Evolutionary conservation across 139 green algal species (phyloP).

Genomic region (Nannochloris sp.): DNA sequence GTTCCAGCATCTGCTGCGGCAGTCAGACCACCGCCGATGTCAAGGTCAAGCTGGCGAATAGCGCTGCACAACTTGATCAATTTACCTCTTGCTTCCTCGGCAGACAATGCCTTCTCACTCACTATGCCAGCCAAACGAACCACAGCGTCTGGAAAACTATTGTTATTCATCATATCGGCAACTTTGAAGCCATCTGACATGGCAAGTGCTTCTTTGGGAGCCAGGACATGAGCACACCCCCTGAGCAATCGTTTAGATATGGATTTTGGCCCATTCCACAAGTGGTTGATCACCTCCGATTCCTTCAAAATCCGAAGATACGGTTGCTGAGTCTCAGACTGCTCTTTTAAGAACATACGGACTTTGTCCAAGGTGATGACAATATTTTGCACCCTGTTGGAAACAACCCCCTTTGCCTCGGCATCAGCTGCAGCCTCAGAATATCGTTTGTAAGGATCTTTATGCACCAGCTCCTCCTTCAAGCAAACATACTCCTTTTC

Average conservation of each 20-base stretch:
- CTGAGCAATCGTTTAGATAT: conserved; percentile 40
- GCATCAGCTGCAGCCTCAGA: conserved; percentile 26
- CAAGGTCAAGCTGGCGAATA: conserved; percentile 44
- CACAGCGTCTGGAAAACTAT: neutral
- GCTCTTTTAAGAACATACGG: conserved; percentile 46
- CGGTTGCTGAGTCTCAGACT: conserved; percentile 22
- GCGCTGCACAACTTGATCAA: conserved; percentile 32
- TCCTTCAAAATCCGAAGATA: conserved; percentile 50
- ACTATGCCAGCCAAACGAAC: neutral
- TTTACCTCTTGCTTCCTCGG: conserved; percentile 17
- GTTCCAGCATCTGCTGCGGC: conserved; percentile 46
- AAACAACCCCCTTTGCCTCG: conserved; percentile 38
- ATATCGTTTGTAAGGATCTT: conserved; percentile 20
- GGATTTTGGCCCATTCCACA: conserved; percentile 48
- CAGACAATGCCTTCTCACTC: neutral
- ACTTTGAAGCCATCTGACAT: conserved; percentile 1
- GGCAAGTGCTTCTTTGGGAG: conserved; percentile 1
- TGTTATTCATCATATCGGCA: conserved; percentile 2
- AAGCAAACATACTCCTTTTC: conserved; percentile 60
- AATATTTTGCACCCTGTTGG: conserved; percentile 73
- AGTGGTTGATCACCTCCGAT: conserved; percentile 44
- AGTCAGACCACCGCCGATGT: conserved; percentile 33
- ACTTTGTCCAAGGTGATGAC: conserved; percentile 86
- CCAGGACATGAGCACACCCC: conserved; percentile 18
- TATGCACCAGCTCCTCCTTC: conserved; percentile 43